Conservation (phyloP, 305 asterid genomes). For the Fraxinus greggii region DNA sequence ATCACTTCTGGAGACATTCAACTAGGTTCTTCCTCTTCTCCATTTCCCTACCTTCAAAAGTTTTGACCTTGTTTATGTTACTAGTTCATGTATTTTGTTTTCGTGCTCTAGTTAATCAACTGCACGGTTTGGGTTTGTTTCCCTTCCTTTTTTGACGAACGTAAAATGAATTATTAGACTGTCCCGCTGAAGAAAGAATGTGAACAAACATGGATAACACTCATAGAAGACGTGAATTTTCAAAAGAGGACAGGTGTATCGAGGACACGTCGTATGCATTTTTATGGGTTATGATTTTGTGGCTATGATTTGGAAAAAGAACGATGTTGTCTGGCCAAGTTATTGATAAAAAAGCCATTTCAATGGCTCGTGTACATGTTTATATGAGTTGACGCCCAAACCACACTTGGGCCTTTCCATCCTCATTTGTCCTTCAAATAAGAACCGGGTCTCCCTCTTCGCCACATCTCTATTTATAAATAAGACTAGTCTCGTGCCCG, state of each 20-base stretch:
- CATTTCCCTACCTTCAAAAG: too few relatives aligned
- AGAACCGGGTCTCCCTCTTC: too few relatives aligned
- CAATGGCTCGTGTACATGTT: neutral
- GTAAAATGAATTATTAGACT: neutral
- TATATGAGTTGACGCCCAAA: too few relatives aligned
- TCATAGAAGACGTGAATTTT: neutral
- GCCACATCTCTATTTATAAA: neutral
- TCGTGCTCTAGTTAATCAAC: neutral
- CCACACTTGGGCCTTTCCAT: too few relatives aligned
- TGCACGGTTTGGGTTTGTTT: neutral
- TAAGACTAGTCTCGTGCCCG: neutral
- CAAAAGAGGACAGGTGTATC: neutral
- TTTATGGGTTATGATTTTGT: neutral
- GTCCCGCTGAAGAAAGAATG: neutral
- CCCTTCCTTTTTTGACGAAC: neutral
- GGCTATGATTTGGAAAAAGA: neutral
- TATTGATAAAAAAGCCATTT: too few relatives aligned
- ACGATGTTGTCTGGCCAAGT: neutral
- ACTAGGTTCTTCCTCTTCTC: neutral
- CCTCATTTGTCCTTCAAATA: too few relatives aligned
- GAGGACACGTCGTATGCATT: neutral
- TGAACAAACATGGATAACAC: too few relatives aligned
- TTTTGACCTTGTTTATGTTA: too few relatives aligned
- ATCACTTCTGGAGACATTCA: neutral
- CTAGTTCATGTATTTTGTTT: neutral